Evolutionary conservation across 441 rosid genomes (phyloP), one percentile per base, ranked within the genome.

Genomic region (Mallotus repandus): DNA sequence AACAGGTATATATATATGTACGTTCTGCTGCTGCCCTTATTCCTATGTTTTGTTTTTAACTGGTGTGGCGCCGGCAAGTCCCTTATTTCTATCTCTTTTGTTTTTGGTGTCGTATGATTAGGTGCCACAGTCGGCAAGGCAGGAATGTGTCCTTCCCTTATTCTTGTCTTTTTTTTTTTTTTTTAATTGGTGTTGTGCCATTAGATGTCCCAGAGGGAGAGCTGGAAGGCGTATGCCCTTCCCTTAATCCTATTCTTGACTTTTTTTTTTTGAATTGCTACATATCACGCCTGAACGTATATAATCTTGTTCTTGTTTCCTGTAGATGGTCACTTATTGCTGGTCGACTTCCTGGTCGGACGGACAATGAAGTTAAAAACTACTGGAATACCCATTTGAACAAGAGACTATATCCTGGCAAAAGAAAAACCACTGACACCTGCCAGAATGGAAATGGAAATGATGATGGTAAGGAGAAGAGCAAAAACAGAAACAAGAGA

Each of bases 281-380:
- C 41, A 38, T 4, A 38, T 38, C 41, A 38, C 41, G 7, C 7
- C 41, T 38, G 41, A 4, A 38, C 7, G 41, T 38, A 5, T 6
- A 6, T 38, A 38, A 38, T 38, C 41, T 38, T 38, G 6, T 38
- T 18, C 21, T 21, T 48, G 7, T 52, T 70, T 56, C 65, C 3
- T 72, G 46, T 63, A 89, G 98, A 83, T 91, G 97, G 98, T 84
- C 96, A 46, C 82, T 94, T 74, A 94, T 94, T 25, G 98, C 96
- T 6, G 89, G 88, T 74, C 77, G 95, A 25, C 87, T 94, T n/a
- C 98, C 97, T 0, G 97, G 97, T 56, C 81, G 95, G 60, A 91
- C 95, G 0, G 98, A 91, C 75, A 92, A 92, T 74, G 94, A 90
- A 78, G 95, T 92, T 85, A 92, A 94, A 81, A 94, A 94, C 78